Percentiles rank a stretch among this genome's conserved stretches.
These are phyloP conservation scores for Phytophthora europaea DNA, from an alignment of 352 stramenopile genomes.

Conservation along the genomic window DNA sequence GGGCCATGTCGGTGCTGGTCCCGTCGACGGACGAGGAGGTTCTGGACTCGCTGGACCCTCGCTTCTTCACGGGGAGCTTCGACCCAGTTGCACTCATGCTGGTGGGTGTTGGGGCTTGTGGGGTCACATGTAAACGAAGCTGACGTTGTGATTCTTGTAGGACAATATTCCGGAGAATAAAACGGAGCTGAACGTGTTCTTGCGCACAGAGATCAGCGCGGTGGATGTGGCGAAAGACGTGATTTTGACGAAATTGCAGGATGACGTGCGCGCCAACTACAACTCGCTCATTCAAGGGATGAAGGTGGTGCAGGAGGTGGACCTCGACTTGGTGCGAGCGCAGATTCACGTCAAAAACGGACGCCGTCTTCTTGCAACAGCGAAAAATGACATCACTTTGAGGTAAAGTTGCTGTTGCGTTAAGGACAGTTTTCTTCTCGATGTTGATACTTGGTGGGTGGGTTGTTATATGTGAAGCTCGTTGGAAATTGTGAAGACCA, in stretches of 20 bases:
- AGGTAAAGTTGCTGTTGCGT: slow-evolving; percentile 40
- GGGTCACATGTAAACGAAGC: not conserved
- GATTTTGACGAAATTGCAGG: slow-evolving; percentile 78
- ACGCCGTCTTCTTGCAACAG: slow-evolving; percentile 69
- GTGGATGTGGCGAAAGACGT: slow-evolving; percentile 87
- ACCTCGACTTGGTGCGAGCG: slow-evolving; percentile 84
- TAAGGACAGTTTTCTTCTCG: not conserved
- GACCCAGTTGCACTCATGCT: slow-evolving; percentile 76
- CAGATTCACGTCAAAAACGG: slow-evolving; percentile 92
- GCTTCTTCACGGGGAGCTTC: slow-evolving; percentile 87
- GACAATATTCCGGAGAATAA: slow-evolving; percentile 67
- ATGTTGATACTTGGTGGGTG: not conserved
- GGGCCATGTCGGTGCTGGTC: slow-evolving; percentile 71
- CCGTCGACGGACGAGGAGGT: slow-evolving; percentile 74
- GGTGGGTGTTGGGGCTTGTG: slow-evolving; percentile 37
- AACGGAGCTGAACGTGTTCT: slow-evolving; percentile 67
- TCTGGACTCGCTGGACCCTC: slow-evolving; percentile 74
- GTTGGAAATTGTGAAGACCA: slow-evolving; percentile 86
- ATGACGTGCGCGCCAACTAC: slow-evolving; percentile 86
- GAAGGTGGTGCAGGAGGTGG: slow-evolving; percentile 90
- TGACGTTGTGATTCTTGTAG: slow-evolving; percentile 33
- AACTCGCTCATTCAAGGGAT: slow-evolving; percentile 86
- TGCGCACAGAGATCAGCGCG: slow-evolving; percentile 85
- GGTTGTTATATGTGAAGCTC: slow-evolving; percentile 48
- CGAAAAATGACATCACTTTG: slow-evolving; percentile 80